phyloP scores from a whole-genome alignment of 2,329 filamentous ascomycete species.

The Aphanoascus verrucosus region DNA sequence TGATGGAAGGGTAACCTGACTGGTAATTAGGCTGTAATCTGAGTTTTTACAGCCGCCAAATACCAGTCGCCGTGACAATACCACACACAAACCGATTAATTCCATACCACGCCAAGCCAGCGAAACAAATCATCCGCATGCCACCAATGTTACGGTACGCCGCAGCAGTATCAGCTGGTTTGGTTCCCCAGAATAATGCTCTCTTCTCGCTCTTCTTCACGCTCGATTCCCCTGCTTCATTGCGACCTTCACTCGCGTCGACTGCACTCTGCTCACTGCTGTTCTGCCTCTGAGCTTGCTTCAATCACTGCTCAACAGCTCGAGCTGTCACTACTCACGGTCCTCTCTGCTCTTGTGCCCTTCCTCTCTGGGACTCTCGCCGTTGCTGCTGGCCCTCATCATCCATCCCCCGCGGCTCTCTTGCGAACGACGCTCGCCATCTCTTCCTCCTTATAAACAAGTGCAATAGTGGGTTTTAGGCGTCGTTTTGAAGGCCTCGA shows the following conservation, averaged over 20 bases:
- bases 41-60: not conserved
- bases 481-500: not conserved
- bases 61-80: not conserved
- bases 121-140: conserved; percentile 11
- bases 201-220: conserved; percentile 4
- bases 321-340: not conserved
- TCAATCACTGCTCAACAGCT: not conserved
- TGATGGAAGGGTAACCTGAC: no score
- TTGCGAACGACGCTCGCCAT: not conserved
- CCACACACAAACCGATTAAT: not conserved
- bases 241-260: not conserved
- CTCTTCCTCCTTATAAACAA: not conserved
- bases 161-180: conserved; percentile 8
- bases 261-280: not conserved
- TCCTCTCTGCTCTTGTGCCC: not conserved
- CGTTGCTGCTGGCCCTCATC: not conserved
- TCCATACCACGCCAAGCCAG: conserved; percentile 3
- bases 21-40: no score
- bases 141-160: conserved; percentile 7
- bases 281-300: not conserved
- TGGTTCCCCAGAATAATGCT: conserved; percentile 5
- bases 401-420: not conserved
- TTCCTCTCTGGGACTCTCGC: not conserved
- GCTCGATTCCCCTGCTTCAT: not conserved
- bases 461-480: not conserved